These are phyloP conservation scores for Fusarium praegraminearum DNA, from an alignment of 2,329 filamentous ascomycete genomes.

Conservation along the genomic window DNA sequence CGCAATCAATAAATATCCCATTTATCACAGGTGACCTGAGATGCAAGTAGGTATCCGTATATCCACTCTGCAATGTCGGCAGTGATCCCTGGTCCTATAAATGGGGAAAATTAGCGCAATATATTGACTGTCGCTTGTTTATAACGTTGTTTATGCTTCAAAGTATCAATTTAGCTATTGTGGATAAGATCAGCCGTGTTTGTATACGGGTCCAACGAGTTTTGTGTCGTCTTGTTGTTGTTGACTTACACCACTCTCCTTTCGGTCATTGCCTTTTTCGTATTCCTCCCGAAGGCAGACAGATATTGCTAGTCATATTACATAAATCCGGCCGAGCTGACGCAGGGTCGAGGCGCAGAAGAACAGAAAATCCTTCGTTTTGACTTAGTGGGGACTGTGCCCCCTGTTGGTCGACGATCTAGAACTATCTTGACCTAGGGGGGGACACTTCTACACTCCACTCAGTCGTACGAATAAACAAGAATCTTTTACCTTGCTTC, in stretches of 20 bases:
- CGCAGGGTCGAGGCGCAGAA: not conserved
- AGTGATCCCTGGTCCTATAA: accelerated
- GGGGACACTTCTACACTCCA: not conserved
- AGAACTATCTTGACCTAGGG: not conserved
- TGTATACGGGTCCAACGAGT: not conserved
- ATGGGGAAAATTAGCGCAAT: not conserved
- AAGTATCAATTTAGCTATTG: not conserved
- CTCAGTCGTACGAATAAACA: not conserved
- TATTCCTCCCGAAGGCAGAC: not conserved
- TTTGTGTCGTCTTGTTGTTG: not conserved
- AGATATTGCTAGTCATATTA: not conserved
- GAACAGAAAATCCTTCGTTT: not conserved
- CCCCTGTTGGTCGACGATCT: not conserved
- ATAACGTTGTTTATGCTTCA: not conserved
- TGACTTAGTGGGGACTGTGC: not conserved
- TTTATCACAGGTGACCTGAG: no score
- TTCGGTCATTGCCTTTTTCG: not conserved
- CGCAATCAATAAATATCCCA: no score
- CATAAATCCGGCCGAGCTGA: not conserved
- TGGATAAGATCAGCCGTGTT: not conserved
- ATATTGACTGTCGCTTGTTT: accelerated
- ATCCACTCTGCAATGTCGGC: no score
- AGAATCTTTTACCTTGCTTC: not conserved
- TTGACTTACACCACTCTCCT: not conserved
- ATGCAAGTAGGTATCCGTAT: no score